Evolutionary conservation across 2,329 filamentous ascomycete species (phyloP).

Genomic region (Ophiostoma pallidulum): DNA sequence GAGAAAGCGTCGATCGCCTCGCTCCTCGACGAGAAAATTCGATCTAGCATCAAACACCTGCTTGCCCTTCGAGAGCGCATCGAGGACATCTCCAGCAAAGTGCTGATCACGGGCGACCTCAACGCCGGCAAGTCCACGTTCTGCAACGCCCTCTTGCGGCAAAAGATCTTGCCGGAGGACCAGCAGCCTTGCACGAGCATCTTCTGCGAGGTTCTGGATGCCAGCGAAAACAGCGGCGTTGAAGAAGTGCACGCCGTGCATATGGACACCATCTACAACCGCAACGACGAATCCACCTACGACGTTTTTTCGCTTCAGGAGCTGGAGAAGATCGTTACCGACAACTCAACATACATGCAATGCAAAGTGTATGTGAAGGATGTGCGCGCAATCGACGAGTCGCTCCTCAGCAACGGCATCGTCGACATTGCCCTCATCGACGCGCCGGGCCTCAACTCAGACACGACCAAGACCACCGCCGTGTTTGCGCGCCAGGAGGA

Average conservation of each 20-base stretch:
- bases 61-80: constrained; percentile 82
- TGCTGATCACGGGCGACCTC: constrained; percentile 87
- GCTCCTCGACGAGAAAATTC: constrained; percentile 86
- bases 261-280: constrained; percentile 67
- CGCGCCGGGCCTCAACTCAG: constrained; percentile 87
- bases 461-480: constrained; percentile 93
- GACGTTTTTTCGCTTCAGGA: constrained; percentile 71
- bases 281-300: constrained; percentile 89
- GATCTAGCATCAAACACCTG: constrained; percentile 85
- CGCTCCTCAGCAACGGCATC: constrained; percentile 90
- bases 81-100: constrained; percentile 95
- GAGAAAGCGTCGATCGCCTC: constrained; percentile 88
- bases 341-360: constrained; percentile 81
- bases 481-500: constrained; percentile 96
- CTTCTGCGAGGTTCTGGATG: constrained; percentile 94
- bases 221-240: constrained; percentile 77
- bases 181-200: constrained; percentile 98
- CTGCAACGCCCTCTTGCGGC: constrained; percentile 88
- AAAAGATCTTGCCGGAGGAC: constrained; percentile 90
- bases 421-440: constrained; percentile 98
- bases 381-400: constrained; percentile 79
- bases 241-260: constrained; percentile 96
- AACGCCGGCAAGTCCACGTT: constrained; percentile 99
- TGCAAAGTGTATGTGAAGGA: constrained; percentile 98
- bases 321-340: constrained; percentile 79